These are phyloP conservation scores for Penicillium aurantiogriseum DNA, from an alignment of 2,329 filamentous ascomycete species.

Conservation along the genomic window DNA sequence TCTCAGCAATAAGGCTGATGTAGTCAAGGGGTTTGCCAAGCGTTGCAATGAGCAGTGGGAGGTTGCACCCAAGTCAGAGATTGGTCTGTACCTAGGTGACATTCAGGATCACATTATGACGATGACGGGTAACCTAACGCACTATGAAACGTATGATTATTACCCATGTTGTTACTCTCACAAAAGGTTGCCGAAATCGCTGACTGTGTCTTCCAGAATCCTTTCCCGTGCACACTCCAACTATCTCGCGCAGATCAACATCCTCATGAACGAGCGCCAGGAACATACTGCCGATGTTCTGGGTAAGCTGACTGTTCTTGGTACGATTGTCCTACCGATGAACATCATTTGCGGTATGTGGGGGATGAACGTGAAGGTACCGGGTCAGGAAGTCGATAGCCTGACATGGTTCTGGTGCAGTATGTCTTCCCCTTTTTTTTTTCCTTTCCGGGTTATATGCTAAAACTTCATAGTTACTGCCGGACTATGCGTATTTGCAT, in stretches of 20 bases:
- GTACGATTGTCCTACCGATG: slow-evolving; percentile 96
- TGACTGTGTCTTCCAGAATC: slow-evolving; percentile 56
- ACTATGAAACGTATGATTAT: slow-evolving; percentile 85
- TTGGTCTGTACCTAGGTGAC: slow-evolving; percentile 95
- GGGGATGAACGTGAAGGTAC: slow-evolving; percentile 98
- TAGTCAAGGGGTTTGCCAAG: slow-evolving; percentile 98
- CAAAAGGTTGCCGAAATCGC: slow-evolving; percentile 17
- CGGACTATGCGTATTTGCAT: slow-evolving; percentile 73
- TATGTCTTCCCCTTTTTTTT: slow-evolving; percentile 26
- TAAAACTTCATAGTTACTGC: slow-evolving; percentile 56
- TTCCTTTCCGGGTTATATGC: not conserved
- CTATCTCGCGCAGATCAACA: slow-evolving; percentile 99
- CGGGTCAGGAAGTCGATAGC: slow-evolving; percentile 81
- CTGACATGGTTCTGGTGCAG: slow-evolving; percentile 70
- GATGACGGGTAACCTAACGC: slow-evolving; percentile 93
- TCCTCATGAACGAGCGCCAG: slow-evolving; percentile 96
- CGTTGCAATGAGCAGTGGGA: slow-evolving; percentile 98
- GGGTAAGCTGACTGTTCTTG: slow-evolving; percentile 89
- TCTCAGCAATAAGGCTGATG: slow-evolving; percentile 94
- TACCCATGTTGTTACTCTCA: not conserved
- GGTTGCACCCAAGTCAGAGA: slow-evolving; percentile 89
- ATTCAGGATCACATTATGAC: slow-evolving; percentile 99
- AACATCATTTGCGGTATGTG: slow-evolving; percentile 98
- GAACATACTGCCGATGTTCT: slow-evolving; percentile 94
- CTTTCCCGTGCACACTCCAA: slow-evolving; percentile 89